Conservation (phyloP, 2,329 filamentous ascomycete species). For the Verticillium klebahnii region DNA sequence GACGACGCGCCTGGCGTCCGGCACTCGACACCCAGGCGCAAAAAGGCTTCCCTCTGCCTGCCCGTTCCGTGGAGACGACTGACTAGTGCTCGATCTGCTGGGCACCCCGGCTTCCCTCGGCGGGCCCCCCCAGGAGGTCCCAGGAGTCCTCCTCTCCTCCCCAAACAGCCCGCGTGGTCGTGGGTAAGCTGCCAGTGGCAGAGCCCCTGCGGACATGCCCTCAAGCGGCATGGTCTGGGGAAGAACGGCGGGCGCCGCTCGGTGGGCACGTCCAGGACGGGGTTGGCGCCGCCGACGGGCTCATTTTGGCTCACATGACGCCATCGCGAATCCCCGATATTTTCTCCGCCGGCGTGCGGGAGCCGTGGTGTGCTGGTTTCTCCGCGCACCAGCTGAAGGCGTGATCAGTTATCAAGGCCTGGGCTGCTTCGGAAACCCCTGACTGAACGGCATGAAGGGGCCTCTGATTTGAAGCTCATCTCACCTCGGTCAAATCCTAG, state of each 20-base stretch:
- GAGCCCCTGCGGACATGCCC: too few species aligned
- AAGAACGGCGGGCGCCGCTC: background rate
- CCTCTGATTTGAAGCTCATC: background rate
- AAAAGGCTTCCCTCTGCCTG: background rate
- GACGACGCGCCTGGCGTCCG: background rate
- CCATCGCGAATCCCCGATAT: conserved; percentile 15
- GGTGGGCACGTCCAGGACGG: background rate
- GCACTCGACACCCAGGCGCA: background rate
- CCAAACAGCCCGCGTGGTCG: too few species aligned
- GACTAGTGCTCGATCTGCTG: background rate
- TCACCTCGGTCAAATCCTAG: background rate
- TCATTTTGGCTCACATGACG: conserved; percentile 8
- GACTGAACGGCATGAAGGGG: background rate
- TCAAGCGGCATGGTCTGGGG: background rate
- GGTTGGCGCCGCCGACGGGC: conserved; percentile 1
- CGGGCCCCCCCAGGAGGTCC: too few species aligned
- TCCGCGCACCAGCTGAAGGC: background rate
- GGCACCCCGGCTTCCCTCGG: too few species aligned
- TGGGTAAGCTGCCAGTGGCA: too few species aligned
- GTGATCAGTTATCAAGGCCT: background rate
- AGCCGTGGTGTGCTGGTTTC: background rate
- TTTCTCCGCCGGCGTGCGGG: conserved; percentile 15
- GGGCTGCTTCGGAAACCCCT: background rate
- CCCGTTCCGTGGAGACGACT: background rate
- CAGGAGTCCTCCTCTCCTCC: too few species aligned